Base-by-base conservation (phyloP, 1,284 basidiomycete species). In the Chondrostereum purpureum region DNA sequence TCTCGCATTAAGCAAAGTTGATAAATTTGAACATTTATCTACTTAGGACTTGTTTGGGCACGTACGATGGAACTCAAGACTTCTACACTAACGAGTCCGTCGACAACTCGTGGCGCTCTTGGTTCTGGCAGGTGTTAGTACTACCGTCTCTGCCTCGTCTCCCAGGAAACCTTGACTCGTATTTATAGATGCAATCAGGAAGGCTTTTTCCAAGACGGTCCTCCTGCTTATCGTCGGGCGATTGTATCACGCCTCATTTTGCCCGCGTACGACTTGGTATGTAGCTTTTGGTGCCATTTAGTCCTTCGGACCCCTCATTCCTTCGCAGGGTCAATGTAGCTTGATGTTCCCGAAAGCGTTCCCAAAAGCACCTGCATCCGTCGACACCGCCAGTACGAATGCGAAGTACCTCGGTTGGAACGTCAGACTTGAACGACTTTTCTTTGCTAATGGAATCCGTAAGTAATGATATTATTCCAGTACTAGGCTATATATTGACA, bases 391-490 rank as follows among this genome's bases (percentile, higher is more conserved):
- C 0, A 53, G 57, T 16, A 77, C 75, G 5, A 77, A 87, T 57
- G 43, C 23, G 0, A 62, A 60, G 14, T 85, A 83, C 59, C 55
- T 62, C 6, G 84, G 84, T 2, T 87, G 83, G 81, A 63, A 78
- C 54, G 70, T 83, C 19, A 62, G 66, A 17, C 64, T 73, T 37
- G 62, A 77, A 43, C 69, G 73, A 14, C 62, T 88, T 1, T 83
- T 87, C 70, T 83, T 84, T 53, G 80, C 78, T 16, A 86, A 81
- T 45, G 82, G 81, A 35, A 60, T 68, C 39, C 75, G 83, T 83
- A 53, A 49, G 80, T 69, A 12, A 10, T 24, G 16, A 3, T 39
- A 19, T 21, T 37, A 19, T 13, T 39, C 8, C 5, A 22, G 21
- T 19, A 19, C 16, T 12, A 19, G 12, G 1, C 6, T 18, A 10